Evolutionary conservation across 2,329 filamentous ascomycete genomes (phyloP).

Genomic region (Talaromyces funiculosus): DNA sequence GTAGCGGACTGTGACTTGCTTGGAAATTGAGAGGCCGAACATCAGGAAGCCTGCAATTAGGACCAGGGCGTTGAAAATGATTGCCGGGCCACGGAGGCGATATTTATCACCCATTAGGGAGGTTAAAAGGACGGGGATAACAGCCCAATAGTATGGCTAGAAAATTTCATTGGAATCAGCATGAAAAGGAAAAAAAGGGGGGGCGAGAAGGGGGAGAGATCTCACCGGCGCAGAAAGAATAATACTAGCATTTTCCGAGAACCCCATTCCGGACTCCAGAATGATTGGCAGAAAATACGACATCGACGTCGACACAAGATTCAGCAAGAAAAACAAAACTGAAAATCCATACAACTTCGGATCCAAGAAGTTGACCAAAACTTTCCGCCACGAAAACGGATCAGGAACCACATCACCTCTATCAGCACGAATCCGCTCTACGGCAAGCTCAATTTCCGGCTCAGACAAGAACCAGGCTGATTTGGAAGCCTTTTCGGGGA

Average conservation of each 20-base stretch:
- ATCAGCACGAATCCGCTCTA: constrained; percentile 55
- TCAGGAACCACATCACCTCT: constrained; percentile 56
- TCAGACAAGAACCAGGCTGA: constrained; percentile 55
- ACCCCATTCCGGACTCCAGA: constrained; percentile 52
- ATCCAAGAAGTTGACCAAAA: constrained; percentile 54
- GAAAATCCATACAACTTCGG: constrained; percentile 61
- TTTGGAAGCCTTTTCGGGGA: constrained; percentile 55
- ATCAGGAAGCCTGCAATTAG: constrained; percentile 60
- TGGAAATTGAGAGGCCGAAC: constrained; percentile 52
- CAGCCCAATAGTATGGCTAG: constrained; percentile 60
- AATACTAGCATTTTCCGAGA: constrained; percentile 50
- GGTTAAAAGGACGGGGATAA: constrained; percentile 58
- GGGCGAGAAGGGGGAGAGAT: not conserved
- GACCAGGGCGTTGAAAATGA: constrained; percentile 58
- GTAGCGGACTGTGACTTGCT: constrained; percentile 57
- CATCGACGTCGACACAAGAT: constrained; percentile 60
- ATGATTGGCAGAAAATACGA: constrained; percentile 62
- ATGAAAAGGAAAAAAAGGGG: not conserved
- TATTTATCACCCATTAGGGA: constrained; percentile 58
- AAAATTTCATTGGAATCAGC: not conserved
- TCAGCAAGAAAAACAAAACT: constrained; percentile 60
- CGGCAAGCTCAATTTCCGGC: constrained; percentile 52
- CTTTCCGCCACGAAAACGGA: constrained; percentile 50
- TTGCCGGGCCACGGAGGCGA: constrained; percentile 56
- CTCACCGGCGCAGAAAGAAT: constrained; percentile 55